Conservation (phyloP, 306 rosid genomes). For the Acmispon strigosus region DNA sequence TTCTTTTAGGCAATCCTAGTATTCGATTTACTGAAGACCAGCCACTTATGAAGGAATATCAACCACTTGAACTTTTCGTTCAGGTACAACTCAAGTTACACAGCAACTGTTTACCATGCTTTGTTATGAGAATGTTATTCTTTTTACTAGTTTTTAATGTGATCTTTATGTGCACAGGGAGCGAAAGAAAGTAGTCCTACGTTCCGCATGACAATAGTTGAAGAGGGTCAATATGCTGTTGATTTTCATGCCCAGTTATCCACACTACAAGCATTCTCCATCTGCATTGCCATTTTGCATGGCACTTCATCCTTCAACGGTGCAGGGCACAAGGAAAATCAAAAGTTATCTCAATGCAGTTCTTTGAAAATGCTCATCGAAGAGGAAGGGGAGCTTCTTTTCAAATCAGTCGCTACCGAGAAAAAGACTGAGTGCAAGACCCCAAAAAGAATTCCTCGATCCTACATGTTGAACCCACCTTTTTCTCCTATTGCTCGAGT, state of each 20-base stretch:
- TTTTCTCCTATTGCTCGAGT: conserved; percentile 87
- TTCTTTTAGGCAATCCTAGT: conserved; percentile 63
- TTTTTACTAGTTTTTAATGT: not conserved
- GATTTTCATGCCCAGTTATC: conserved; percentile 89
- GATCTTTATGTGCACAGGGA: conserved; percentile 47
- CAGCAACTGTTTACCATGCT: not conserved
- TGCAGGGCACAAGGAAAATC: conserved; percentile 28
- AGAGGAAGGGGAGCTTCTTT: conserved; percentile 54
- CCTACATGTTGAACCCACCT: conserved; percentile 62
- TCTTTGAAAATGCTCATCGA: conserved; percentile 70
- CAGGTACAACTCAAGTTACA: conserved; percentile 53
- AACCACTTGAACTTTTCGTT: conserved; percentile 59
- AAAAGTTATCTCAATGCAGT: conserved; percentile 41
- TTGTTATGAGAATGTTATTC: not conserved
- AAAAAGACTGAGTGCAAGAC: conserved; percentile 41
- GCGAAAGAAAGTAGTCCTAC: conserved; percentile 63
- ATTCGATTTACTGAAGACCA: conserved; percentile 41
- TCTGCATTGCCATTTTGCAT: conserved; percentile 75
- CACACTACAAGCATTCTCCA: conserved; percentile 84
- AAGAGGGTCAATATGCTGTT: conserved; percentile 76
- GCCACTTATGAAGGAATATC: conserved; percentile 41
- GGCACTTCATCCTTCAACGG: conserved; percentile 44
- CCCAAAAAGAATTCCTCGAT: conserved; percentile 50
- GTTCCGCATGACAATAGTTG: conserved; percentile 53
- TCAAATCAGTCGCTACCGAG: conserved; percentile 48